Evolutionary conservation across 2,329 filamentous ascomycete genomes (phyloP), one percentile per base, ranked within the genome.

Genomic region (Colletotrichum viniferum): DNA sequence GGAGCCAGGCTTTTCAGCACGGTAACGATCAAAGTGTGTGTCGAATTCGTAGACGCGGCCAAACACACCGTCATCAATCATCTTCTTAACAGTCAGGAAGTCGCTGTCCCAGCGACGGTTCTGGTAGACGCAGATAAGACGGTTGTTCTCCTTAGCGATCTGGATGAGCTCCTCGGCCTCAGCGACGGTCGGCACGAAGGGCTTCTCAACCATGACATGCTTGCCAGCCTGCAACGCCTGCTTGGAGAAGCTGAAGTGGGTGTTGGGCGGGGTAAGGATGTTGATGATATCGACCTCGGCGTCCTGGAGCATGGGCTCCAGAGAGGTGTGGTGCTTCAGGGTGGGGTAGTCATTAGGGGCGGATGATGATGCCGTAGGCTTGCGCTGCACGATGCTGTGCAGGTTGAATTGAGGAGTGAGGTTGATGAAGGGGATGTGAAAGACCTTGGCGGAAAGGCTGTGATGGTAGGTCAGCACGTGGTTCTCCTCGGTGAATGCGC

Each of bases 141-240:
- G 87, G 48, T 86, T 83, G 62, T 88, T 83, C 74, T 88, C 83
- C 77, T 87, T 83, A 12, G 92, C 90, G 65, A 93, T 84, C 12
- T 84, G 83, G 60, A 90, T 88, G 8, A 96, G 90, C 78, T 90
- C 85, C 38, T 91, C 88, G 13, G 94, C 94, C 84, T 96, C 92
- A 73, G 90, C 87, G 2, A 90, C 87, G 2, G 92, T 94, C 24
- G 94, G 93, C 14, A 95, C 94, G 82, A 96, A 96, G 4, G 95
- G 95, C 87, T 96, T 96, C 86, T 96, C 95, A 64, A 94, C 93
- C 68, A 96, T 87, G 30, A 96, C 93, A 83, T 96, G 93, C 86
- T 96, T 96, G 79, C 93, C 92, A 12, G 90, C 87, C 81, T 93
- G 88, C 63, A 96, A 87, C 0, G 93, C 92, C 67, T 90, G 83